Conservation (phyloP, 2,329 filamentous ascomycete species). For the Verruconis gallopava region DNA sequence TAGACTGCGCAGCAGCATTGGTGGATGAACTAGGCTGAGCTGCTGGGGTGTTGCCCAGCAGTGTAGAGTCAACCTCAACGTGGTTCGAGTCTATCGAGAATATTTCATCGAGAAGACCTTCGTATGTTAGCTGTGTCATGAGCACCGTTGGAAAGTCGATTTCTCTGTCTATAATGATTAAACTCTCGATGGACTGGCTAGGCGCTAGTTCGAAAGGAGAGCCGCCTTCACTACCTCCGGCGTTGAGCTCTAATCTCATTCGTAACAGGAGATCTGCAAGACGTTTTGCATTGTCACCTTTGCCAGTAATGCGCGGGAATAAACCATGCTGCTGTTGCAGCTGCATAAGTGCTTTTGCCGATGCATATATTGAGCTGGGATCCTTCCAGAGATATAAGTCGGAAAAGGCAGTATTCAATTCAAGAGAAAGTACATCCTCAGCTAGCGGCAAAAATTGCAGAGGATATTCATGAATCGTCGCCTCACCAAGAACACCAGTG, state of each 20-base stretch:
- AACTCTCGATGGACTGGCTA: conserved; percentile 74
- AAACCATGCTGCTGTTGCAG: conserved; percentile 85
- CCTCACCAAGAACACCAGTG: conserved; percentile 82
- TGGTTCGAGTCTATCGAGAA: conserved; percentile 89
- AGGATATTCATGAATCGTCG: conserved; percentile 75
- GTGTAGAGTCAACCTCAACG: conserved; percentile 79
- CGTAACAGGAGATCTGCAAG: conserved; percentile 76
- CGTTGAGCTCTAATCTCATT: conserved; percentile 80
- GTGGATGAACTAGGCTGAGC: conserved; percentile 42
- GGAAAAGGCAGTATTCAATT: conserved; percentile 73
- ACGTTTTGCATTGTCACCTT: conserved; percentile 85
- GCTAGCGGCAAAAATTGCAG: conserved; percentile 87
- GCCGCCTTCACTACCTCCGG: conserved; percentile 53
- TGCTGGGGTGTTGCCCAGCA: conserved; percentile 56
- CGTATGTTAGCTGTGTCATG: conserved; percentile 90
- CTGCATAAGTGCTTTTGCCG: conserved; percentile 86
- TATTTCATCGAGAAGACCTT: conserved; percentile 87
- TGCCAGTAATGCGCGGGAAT: conserved; percentile 87
- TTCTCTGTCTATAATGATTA: conserved; percentile 91
- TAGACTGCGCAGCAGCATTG: conserved; percentile 33
- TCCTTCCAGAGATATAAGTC: conserved; percentile 87
- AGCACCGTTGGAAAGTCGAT: conserved; percentile 86
- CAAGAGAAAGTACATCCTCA: conserved; percentile 78
- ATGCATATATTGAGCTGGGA: conserved; percentile 75
- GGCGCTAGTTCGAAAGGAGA: conserved; percentile 58